Percentiles rank a stretch among this genome's conserved stretches.
phyloP scores from a whole-genome alignment of 2,329 filamentous ascomycete species.

The Hypoxylon sp. region DNA sequence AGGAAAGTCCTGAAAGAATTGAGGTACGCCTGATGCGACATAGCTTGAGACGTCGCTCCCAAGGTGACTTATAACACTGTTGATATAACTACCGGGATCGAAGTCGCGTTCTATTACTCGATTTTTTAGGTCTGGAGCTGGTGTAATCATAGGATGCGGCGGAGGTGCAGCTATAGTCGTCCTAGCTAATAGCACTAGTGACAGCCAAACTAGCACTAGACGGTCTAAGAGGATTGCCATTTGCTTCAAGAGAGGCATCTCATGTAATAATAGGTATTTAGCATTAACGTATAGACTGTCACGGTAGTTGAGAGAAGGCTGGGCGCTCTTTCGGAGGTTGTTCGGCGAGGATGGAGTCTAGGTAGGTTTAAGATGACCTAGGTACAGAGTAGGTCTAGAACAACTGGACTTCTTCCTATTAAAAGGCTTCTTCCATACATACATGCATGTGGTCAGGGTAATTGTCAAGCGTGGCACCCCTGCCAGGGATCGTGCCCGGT shows the following conservation, averaged over 20 bases:
- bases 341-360: constrained; percentile 11
- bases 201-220: constrained; percentile 31
- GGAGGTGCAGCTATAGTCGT: constrained; percentile 46
- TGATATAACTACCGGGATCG: constrained; percentile 65
- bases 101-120: constrained; percentile 59
- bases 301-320: constrained; percentile 11
- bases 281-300: background rate
- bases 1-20: constrained; percentile 78
- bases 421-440: constrained; percentile 11
- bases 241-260: constrained; percentile 6
- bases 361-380: background rate
- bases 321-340: background rate
- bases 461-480: constrained; percentile 7
- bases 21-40: constrained; percentile 74
- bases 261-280: constrained; percentile 5
- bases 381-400: constrained; percentile 3
- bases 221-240: constrained; percentile 38
- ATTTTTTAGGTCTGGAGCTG: constrained; percentile 59
- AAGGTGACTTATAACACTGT: constrained; percentile 65
- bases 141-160: constrained; percentile 63
- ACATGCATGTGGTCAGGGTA: background rate
- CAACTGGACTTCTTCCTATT: constrained; percentile 1
- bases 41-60: constrained; percentile 72
- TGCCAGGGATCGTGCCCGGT: constrained; percentile 27
- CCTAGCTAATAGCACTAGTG: constrained; percentile 36